These are phyloP conservation scores for Sungouiella blattae DNA, from an alignment of 805 yeast species.

Conservation along the genomic window DNA sequence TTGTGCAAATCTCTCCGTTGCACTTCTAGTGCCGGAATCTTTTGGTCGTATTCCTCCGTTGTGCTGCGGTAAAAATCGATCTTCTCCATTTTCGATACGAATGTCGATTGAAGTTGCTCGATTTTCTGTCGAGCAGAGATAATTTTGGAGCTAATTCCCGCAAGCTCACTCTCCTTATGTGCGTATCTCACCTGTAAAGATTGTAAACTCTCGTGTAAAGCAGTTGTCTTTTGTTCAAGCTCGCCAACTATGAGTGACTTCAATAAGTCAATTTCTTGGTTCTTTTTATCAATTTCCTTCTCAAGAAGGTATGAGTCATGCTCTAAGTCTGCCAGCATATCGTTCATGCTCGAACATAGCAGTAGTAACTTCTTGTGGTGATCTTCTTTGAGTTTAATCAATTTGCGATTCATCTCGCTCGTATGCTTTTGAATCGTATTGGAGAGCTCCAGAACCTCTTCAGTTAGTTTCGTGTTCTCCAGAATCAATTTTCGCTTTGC, in stretches of 20 bases:
- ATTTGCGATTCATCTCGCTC: conserved; percentile 20
- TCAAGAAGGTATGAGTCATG: conserved; percentile 9
- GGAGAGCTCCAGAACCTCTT: conserved; percentile 5
- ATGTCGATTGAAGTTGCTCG: neutral
- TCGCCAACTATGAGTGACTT: neutral
- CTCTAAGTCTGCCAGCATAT: conserved; percentile 10
- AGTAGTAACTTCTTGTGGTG: conserved; percentile 18
- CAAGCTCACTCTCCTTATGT: conserved; percentile 8
- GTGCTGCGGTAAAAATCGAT: conserved; percentile 7
- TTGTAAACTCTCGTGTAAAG: neutral
- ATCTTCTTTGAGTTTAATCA: conserved; percentile 23
- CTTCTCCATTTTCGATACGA: conserved; percentile 5
- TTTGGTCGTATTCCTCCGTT: conserved; percentile 17
- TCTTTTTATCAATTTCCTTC: conserved; percentile 7
- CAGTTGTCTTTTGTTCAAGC: neutral
- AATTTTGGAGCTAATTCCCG: conserved; percentile 3
- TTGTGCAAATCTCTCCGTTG: conserved; percentile 66
- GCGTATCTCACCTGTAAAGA: conserved; percentile 4
- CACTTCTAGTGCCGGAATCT: conserved; percentile 48
- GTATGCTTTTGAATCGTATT: conserved; percentile 8
- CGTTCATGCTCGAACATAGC: conserved; percentile 15
- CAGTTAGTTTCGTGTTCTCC: conserved; percentile 1
- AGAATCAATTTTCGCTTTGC: conserved; percentile 4
- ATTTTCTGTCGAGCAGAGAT: conserved; percentile 1
- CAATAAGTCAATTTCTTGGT: conserved; percentile 15